A percentile compares a stretch with the other conserved stretches of the same genome.
These are phyloP conservation scores for Coemansia nantahalensis DNA, from an alignment of 192 early-diverging fungal species.

Conservation along the genomic window DNA sequence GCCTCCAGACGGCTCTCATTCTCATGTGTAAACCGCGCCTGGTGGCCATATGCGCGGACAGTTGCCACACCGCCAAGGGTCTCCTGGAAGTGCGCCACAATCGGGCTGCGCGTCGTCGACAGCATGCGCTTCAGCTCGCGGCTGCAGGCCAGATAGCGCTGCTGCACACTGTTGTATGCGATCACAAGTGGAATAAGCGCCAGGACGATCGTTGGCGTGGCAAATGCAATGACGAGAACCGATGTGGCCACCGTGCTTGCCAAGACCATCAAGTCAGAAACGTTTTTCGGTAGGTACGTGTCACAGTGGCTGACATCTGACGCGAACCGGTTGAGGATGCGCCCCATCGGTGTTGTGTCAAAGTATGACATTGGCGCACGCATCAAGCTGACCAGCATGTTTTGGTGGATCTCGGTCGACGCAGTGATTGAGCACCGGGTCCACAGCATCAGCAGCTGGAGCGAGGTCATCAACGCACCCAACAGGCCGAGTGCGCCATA, in stretches of 20 bases:
- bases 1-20: slow-evolving; percentile 68
- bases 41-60: slow-evolving; percentile 83
- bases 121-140: slow-evolving; percentile 88
- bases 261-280: slow-evolving; percentile 60
- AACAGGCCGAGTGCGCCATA: slow-evolving; percentile 79
- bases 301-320: slow-evolving; percentile 64
- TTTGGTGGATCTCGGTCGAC: slow-evolving; percentile 61
- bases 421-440: slow-evolving; percentile 76
- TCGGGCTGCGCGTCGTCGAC: slow-evolving; percentile 72
- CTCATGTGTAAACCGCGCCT: slow-evolving; percentile 67
- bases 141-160: slow-evolving; percentile 72
- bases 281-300: slow-evolving; percentile 57
- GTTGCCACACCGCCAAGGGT: slow-evolving; percentile 76
- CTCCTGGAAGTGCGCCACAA: slow-evolving; percentile 83
- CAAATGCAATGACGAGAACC: slow-evolving; percentile 56
- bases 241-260: slow-evolving; percentile 57
- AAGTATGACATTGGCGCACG: slow-evolving; percentile 76
- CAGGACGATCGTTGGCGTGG: slow-evolving; percentile 71
- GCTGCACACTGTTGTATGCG: slow-evolving; percentile 74
- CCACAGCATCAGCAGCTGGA: slow-evolving; percentile 81
- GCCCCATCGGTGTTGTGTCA: slow-evolving; percentile 72
- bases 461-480: slow-evolving; percentile 67
- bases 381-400: slow-evolving; percentile 63
- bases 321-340: slow-evolving; percentile 75
- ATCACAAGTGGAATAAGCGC: too few species aligned